phyloP scores from a whole-genome alignment of 805 yeast genomes.

The Isabelozyma heimii region DNA sequence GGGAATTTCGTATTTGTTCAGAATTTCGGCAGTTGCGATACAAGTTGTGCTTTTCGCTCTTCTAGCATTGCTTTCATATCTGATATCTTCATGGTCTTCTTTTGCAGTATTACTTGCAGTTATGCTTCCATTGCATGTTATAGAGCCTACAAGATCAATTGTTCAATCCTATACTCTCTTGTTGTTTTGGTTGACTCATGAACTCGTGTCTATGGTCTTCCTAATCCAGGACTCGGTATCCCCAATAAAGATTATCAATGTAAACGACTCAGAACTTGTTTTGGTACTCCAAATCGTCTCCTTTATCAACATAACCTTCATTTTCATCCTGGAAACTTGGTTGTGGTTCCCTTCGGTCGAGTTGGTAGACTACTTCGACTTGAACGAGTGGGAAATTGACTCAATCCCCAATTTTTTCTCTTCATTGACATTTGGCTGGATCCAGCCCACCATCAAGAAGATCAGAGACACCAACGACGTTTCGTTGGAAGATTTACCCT shows the following conservation, averaged over 20 bases:
- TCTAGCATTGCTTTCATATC: conserved; percentile 6
- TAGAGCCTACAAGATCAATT: conserved; percentile 18
- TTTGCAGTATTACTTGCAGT: conserved; percentile 3
- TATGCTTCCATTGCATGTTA: conserved; percentile 19
- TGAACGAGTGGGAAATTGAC: conserved; percentile 22
- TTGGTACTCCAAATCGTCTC: conserved; percentile 8
- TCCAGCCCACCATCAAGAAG: conserved; percentile 22
- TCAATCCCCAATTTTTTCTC: conserved; percentile 19
- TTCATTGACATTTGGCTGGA: conserved; percentile 22
- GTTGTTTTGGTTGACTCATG: conserved; percentile 18
- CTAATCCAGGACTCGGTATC: conserved; percentile 16
- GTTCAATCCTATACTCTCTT: conserved; percentile 21
- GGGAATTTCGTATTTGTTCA: conserved; percentile 8
- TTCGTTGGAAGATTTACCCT: conserved; percentile 61
- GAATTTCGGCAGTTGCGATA: conserved; percentile 8
- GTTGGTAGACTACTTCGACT: conserved; percentile 17
- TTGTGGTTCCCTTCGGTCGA: conserved; percentile 20
- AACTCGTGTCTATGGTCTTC: conserved; percentile 7
- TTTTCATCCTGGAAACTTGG: conserved; percentile 13
- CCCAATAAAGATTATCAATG: conserved; percentile 11
- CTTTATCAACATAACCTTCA: conserved; percentile 7
- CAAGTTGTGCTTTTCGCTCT: conserved; percentile 10
- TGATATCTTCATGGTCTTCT: conserved; percentile 1
- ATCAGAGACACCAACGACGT: conserved; percentile 22
- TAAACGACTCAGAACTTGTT: not conserved